Base-by-base conservation (phyloP, 2,329 filamentous ascomycete species). In the Fusarium sp. region DNA sequence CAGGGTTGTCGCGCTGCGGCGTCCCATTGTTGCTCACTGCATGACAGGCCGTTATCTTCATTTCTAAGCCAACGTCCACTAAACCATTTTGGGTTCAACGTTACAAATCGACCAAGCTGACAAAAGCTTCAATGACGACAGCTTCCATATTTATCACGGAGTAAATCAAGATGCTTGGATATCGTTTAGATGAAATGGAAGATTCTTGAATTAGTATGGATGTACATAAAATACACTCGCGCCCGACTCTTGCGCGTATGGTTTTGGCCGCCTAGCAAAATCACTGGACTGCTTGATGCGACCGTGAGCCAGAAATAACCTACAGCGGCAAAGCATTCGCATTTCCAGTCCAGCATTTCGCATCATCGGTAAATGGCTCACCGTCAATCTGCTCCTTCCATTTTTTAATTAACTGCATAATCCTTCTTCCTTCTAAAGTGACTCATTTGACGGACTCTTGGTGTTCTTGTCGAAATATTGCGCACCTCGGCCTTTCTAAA, bases 41-140 rank as follows among this genome's bases (percentile, higher is more conserved):
- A 38, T 54, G 59, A n/a, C 12, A 30, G 27, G 15, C 15, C 14
- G 8, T 22, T 24, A 43, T 40, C 18, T 15, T 15, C 29, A 69
- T 69, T 69, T 69, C 66, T 70, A 69, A 69, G 60, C 66, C 34
- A 44, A 22, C 22, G 16, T n/a, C n/a, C 32, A 14, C 62, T 65
- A 65, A 38, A 2, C 59, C 25, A 1, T 4, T 24, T 45, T 46
- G 3, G 59, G 30, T 14, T 20, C 49, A 38, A n/a, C 6, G 16
- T 66, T 61, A 62, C 55, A 62, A 66, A 66, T 66, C 56, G 18
- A n/a, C 8, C 6, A 20, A 14, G 62, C 63, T 66, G 63, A 66
- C 63, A 50, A 66, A 54, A 54, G 25, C 54, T 53, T 54, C 46
- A 45, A 25, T 61, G 25, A 54, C 47, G 43, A 47, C 61, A 53